These are phyloP conservation scores for Sanchytrium tribonematis DNA, from an alignment of 371 early-diverging fungal species.

Conservation along the genomic window DNA sequence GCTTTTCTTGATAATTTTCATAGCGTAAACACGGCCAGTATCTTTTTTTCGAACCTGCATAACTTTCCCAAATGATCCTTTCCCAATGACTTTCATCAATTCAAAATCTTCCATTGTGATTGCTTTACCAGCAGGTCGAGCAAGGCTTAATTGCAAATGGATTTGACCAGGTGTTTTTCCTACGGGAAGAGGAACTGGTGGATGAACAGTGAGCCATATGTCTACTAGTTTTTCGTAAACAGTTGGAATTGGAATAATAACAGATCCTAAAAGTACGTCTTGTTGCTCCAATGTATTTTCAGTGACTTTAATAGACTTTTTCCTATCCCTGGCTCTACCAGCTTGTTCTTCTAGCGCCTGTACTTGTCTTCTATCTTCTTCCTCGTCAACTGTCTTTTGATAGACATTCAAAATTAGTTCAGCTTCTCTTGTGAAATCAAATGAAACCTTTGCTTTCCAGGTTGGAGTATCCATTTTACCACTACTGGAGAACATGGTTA, in stretches of 20 bases:
- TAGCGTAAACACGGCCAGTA: conserved; percentile 77
- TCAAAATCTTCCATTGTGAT: conserved; percentile 45
- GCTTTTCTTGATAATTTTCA: conserved; percentile 85
- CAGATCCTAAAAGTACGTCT: neutral
- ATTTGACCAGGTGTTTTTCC: neutral
- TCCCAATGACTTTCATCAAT: conserved; percentile 73
- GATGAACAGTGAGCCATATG: neutral
- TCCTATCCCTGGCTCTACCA: neutral
- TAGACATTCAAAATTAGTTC: neutral
- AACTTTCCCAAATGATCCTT: conserved; percentile 87
- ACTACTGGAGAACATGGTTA: neutral
- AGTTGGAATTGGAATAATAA: neutral
- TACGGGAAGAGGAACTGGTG: neutral
- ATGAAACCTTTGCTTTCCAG: neutral
- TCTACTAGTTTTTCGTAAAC: neutral
- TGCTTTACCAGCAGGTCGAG: neutral
- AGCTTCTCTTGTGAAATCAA: neutral
- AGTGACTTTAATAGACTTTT: neutral
- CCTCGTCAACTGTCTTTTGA: neutral
- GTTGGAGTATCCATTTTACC: neutral
- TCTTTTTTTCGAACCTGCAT: conserved; percentile 81
- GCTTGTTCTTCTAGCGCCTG: neutral
- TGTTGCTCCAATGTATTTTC: neutral
- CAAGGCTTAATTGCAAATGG: neutral
- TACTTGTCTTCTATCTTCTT: neutral